phyloP scores from a whole-genome alignment of 2,329 filamentous ascomycete genomes.

The Phialophora expanda region DNA sequence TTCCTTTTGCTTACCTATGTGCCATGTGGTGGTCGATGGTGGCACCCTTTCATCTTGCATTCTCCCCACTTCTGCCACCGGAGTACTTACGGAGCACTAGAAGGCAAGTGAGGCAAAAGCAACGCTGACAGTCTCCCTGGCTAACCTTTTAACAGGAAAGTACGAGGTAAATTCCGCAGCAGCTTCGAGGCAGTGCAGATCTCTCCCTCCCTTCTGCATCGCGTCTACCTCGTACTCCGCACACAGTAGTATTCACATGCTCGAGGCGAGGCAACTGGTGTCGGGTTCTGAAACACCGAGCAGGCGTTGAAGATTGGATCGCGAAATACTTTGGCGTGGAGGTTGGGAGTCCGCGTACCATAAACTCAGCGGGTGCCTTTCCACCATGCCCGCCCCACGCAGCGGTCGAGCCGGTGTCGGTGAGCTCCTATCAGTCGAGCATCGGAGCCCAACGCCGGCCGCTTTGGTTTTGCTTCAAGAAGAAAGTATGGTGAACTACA shows the following conservation, averaged over 20 bases:
- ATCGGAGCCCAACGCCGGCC: neutral
- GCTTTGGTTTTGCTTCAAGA: neutral
- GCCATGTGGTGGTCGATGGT: conserved; percentile 7
- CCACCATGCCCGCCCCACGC: neutral
- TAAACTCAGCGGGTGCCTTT: too few species aligned
- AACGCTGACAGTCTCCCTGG: conserved; percentile 3
- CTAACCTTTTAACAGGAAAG: neutral
- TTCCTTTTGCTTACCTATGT: conserved; percentile 10
- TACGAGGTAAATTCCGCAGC: neutral
- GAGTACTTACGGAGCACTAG: neutral
- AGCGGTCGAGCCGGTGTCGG: neutral
- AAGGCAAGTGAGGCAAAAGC: neutral
- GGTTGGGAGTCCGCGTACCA: neutral
- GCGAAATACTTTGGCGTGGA: neutral
- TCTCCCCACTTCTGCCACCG: conserved; percentile 2
- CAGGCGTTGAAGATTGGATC: neutral
- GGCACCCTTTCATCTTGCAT: conserved; percentile 2
- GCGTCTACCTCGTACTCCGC: too few species aligned
- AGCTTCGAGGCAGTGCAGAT: neutral
- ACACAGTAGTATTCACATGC: neutral
- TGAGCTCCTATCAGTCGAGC: neutral
- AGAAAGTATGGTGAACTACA: neutral
- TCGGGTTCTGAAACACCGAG: neutral
- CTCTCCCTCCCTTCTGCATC: neutral
- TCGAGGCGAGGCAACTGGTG: conserved; percentile 1